Evolutionary conservation across 176 grass and related monocot species (phyloP).

Genomic region (Phyllostachys edulis): DNA sequence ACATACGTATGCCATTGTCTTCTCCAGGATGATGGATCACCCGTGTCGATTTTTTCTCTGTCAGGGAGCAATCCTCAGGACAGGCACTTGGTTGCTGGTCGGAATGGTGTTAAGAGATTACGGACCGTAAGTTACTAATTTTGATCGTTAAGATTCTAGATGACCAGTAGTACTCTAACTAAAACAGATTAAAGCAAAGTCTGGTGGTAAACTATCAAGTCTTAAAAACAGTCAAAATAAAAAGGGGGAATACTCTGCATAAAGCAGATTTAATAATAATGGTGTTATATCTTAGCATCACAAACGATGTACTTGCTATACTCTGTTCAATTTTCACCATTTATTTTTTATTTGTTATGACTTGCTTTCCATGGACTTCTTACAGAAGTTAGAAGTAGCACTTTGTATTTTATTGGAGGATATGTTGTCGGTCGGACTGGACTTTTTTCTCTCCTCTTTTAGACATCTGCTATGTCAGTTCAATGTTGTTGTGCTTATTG

Average conservation of each 20-base stretch:
- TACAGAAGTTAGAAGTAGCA: not conserved
- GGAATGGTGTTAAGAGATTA: slow-evolving; percentile 93
- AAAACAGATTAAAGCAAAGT: not conserved
- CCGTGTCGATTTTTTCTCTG: slow-evolving; percentile 94
- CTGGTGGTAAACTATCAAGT: not conserved
- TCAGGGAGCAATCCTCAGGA: slow-evolving; percentile 90
- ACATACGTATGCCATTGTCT: slow-evolving; percentile 27
- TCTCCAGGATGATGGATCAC: slow-evolving; percentile 88
- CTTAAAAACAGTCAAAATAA: not conserved
- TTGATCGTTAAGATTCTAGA: not conserved
- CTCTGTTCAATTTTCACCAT: not conserved
- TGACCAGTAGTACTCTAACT: slow-evolving; percentile 18
- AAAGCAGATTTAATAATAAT: not conserved
- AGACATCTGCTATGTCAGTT: slow-evolving; percentile 26
- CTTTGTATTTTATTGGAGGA: not conserved
- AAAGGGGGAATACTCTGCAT: not conserved
- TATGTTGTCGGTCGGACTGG: not conserved
- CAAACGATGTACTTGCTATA: not conserved
- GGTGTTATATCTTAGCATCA: slow-evolving; percentile 6
- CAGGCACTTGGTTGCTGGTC: slow-evolving; percentile 86
- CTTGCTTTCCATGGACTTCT: not conserved
- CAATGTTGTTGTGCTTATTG: slow-evolving; percentile 21
- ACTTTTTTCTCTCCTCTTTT: not conserved
- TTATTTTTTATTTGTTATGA: not conserved
- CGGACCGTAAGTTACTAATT: slow-evolving; percentile 59